Percentiles rank a stretch among this genome's conserved stretches.
Conservation (phyloP, 1,284 basidiomycete species). For the Neonothopanus nambi region DNA sequence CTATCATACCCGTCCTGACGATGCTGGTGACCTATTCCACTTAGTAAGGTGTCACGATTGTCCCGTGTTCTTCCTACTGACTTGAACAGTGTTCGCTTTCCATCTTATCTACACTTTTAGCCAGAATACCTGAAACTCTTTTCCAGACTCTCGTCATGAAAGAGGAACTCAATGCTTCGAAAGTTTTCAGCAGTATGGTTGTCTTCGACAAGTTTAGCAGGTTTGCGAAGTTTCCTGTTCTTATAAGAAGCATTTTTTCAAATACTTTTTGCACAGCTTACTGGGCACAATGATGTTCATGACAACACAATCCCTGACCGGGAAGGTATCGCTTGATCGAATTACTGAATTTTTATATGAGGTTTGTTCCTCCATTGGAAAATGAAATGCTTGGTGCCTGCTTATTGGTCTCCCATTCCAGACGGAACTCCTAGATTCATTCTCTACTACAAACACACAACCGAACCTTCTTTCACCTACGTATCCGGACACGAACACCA, state of each 20-base stretch:
- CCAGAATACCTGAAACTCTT: not conserved
- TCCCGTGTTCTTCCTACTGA: too few relatives aligned
- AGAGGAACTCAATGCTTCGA: slow-evolving; percentile 37
- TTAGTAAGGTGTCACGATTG: too few relatives aligned
- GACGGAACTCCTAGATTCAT: slow-evolving; percentile 57
- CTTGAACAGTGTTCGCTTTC: not conserved
- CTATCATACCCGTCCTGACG: slow-evolving; percentile 60
- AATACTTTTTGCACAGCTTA: too few relatives aligned
- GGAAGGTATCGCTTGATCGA: slow-evolving; percentile 51
- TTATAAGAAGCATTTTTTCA: too few relatives aligned
- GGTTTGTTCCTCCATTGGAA: too few relatives aligned
- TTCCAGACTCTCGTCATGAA: slow-evolving; percentile 39
- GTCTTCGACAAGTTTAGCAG: slow-evolving; percentile 47
- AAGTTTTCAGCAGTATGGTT: slow-evolving; percentile 42
- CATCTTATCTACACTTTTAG: slow-evolving; percentile 5
- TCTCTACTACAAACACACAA: slow-evolving; percentile 34
- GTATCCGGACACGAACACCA: slow-evolving; percentile 24
- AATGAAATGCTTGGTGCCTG: not conserved
- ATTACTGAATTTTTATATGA: slow-evolving; percentile 46
- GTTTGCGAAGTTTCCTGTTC: too few relatives aligned
- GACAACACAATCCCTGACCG: too few relatives aligned
- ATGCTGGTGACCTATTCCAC: slow-evolving; percentile 72
- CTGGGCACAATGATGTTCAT: too few relatives aligned
- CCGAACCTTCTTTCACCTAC: too few relatives aligned
- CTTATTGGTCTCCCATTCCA: slow-evolving; percentile 22